Percentiles rank a stretch among this genome's conserved stretches.
phyloP scores from a whole-genome alignment of 345 rosid species.

The Lumnitzera racemosa region DNA sequence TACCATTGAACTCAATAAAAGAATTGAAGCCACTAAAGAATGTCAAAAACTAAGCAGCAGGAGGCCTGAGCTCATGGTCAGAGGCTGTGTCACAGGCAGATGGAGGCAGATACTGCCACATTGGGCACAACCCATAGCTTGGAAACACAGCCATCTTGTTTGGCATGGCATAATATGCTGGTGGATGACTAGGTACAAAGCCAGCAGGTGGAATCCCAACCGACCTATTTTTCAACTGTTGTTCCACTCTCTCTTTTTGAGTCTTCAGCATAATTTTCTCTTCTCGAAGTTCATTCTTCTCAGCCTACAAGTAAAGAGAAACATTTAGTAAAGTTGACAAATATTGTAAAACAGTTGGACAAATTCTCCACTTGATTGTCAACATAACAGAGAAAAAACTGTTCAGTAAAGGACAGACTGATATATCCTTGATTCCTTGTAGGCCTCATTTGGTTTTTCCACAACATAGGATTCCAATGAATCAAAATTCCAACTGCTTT shows the following conservation, averaged over 20 bases:
- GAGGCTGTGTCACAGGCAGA: constrained; percentile 71
- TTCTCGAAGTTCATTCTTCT: constrained; percentile 81
- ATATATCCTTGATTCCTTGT: too few relatives aligned
- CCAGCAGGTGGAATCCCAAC: constrained; percentile 38
- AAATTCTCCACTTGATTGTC: neutral
- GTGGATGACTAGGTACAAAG: constrained; percentile 44
- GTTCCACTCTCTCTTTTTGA: constrained; percentile 71
- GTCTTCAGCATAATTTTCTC: constrained; percentile 73
- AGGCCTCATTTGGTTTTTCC: too few relatives aligned
- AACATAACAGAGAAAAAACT: too few relatives aligned
- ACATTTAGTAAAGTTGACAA: neutral
- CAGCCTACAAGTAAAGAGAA: constrained; percentile 33
- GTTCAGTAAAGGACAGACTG: too few relatives aligned
- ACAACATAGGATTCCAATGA: too few relatives aligned
- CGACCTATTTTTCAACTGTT: constrained; percentile 53
- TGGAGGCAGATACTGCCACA: constrained; percentile 94
- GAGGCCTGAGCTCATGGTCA: constrained; percentile 92
- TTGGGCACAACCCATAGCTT: constrained; percentile 64
- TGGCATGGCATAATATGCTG: constrained; percentile 41
- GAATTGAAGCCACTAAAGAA: neutral
- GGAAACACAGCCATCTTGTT: constrained; percentile 63
- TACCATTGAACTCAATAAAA: neutral
- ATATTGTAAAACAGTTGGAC: neutral
- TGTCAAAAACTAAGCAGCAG: constrained; percentile 58
- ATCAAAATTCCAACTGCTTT: too few relatives aligned